These are phyloP conservation scores for Petasospora fabianii DNA, from an alignment of 1,139 yeast genomes.

Conservation along the genomic window DNA sequence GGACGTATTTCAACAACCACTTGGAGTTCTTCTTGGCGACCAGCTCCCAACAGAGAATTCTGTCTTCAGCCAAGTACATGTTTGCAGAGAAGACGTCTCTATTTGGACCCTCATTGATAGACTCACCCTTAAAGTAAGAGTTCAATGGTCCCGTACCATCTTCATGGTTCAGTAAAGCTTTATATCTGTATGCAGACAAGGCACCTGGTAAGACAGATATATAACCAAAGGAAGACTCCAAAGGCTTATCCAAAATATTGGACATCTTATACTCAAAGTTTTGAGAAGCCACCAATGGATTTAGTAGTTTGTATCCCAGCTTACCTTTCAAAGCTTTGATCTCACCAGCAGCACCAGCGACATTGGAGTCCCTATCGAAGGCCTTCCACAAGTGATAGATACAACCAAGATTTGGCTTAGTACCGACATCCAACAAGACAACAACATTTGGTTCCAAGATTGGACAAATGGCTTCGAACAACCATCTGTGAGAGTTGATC, in stretches of 20 bases:
- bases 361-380: slow-evolving; percentile 90
- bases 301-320: slow-evolving; percentile 71
- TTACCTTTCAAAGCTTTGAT: slow-evolving; percentile 92
- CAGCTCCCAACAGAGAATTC: slow-evolving; percentile 95
- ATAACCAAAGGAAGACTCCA: slow-evolving; percentile 91
- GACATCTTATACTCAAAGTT: slow-evolving; percentile 97
- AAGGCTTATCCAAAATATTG: slow-evolving; percentile 89
- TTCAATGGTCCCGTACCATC: slow-evolving; percentile 92
- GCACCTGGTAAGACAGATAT: slow-evolving; percentile 96
- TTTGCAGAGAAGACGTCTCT: slow-evolving; percentile 90
- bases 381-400: slow-evolving; percentile 95
- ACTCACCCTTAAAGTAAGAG: slow-evolving; percentile 89
- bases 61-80: slow-evolving; percentile 96
- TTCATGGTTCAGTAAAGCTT: slow-evolving; percentile 77
- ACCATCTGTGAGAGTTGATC: slow-evolving; percentile 94
- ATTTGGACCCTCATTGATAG: slow-evolving; percentile 45
- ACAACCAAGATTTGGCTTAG: slow-evolving; percentile 81
- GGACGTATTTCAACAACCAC: slow-evolving; percentile 92
- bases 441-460: slow-evolving; percentile 84
- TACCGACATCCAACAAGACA: slow-evolving; percentile 85
- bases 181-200: slow-evolving; percentile 85
- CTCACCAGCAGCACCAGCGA: slow-evolving; percentile 98
- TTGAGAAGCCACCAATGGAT: slow-evolving; percentile 94
- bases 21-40: slow-evolving; percentile 82
- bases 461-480: slow-evolving; percentile 90